phyloP scores from a whole-genome alignment of 176 grass and related monocot species.

The Phoenix dactylifera region DNA sequence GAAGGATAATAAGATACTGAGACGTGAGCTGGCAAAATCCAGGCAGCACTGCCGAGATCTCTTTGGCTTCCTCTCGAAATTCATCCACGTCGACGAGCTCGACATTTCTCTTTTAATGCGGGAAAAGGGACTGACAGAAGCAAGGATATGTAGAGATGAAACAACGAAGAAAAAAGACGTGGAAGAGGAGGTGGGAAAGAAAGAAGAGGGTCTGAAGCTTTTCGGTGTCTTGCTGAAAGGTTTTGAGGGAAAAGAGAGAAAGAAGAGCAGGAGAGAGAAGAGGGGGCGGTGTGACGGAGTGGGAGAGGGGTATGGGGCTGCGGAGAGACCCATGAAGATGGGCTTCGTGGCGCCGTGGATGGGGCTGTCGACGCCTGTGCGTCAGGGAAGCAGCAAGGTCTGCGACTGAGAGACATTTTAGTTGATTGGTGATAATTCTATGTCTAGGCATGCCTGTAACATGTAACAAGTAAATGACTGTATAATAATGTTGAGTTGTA shows the following conservation, averaged over 20 bases:
- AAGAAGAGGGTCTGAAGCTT: conserved; percentile 21
- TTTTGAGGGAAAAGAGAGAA: background rate
- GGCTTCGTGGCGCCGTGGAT: conserved; percentile 28
- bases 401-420: conserved; percentile 19
- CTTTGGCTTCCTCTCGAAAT: conserved; percentile 26
- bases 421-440: too few relatives aligned
- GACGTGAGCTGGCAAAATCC: conserved; percentile 14
- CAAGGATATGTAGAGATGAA: background rate
- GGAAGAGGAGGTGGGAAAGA: background rate
- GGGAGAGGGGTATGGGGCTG: conserved; percentile 12
- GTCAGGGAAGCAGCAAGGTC: conserved; percentile 22
- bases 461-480: too few relatives aligned
- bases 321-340: conserved; percentile 25
- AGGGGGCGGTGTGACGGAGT: conserved; percentile 23
- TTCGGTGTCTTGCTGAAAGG: conserved; percentile 31
- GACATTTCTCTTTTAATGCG: conserved; percentile 17
- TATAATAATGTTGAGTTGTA: too few relatives aligned
- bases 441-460: too few relatives aligned
- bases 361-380: conserved; percentile 4
- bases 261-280: conserved; percentile 6
- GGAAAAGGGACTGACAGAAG: background rate
- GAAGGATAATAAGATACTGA: conserved; percentile 27
- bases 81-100: conserved; percentile 18
- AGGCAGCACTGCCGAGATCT: conserved; percentile 24
- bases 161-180: background rate